Base-by-base conservation (phyloP, 352 stramenopile genomes). In the Pythium aphanidermatum region DNA sequence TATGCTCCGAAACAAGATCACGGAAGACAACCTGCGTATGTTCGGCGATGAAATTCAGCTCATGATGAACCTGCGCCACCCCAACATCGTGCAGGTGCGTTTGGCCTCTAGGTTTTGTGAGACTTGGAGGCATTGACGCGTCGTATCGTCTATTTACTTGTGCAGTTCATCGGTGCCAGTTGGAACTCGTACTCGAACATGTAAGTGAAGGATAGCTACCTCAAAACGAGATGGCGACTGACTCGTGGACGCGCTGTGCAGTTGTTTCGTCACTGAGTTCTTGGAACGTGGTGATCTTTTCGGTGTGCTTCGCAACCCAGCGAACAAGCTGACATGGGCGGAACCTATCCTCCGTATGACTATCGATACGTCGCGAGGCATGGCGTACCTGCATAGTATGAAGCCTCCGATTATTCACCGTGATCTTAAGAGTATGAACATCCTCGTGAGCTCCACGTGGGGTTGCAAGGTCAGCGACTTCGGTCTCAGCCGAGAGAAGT, bases 331-430 rank as follows among this genome's bases (percentile, higher is more conserved):
- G 28, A 81, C 80, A 20, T 94, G 83, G 83, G 75, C 76, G 12
- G 83, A 94, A 20, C 83, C 83, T 17, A 75, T 98, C 32, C 55
- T 93, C 41, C 70, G 80, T 48, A 90, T 95, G 76, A 86, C 85
- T 40, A 93, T 95, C 34, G 85, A 95, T 55, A 92, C 84, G 23
- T 95, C 93, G 21, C 83, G 90, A 43, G 95, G 93, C 43, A 98
- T 99, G 72, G 82, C 94, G 51, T 99, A 99, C 65, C 69, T 99
- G 42, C 97, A 99, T 78, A 95, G 80, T 35, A 96, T 98, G 74
- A 92, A 98, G 57, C 95, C 95, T 17, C 91, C 92, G 9, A 98
- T 99, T 64, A 98, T 99, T 59, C 97, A 99, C 74, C 91, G 96
- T 17, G 96, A 99, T 71, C 74, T 98, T 45, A 99, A 99, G 66